Evolutionary conservation across 2,329 filamentous ascomycete species (phyloP), one percentile per base, ranked within the genome.

Genomic region (Neonectria magnoliae): DNA sequence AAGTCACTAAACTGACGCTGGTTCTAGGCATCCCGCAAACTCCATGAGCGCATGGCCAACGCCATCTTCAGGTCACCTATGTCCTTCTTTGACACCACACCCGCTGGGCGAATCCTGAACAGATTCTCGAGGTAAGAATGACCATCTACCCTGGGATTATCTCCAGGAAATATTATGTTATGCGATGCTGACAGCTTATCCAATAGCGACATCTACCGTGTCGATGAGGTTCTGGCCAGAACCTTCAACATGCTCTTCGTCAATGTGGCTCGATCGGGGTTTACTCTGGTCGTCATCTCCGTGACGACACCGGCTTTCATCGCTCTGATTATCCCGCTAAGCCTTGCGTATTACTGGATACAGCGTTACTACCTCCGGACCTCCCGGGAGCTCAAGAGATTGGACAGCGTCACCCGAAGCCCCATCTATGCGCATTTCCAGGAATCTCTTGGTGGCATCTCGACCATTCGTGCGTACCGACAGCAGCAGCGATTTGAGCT

Each of bases 401-500:
- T 99, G 64, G 96, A 99, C 80, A 98, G 94, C 77, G 91, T 98
- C 71, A 97, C 92, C 77, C 91, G 94, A 73, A 98, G 94, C 78
- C 97, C 97, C 27, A 97, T 99, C 73, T 99, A 94, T 78, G 96
- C 96, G 7, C 97, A 99, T 79, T 99, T 99, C 82, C 96, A 99
- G 77, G 97, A 99, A 81, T 97, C 94, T 2, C 87, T 99, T 10
- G 95, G 93, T 66, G 96, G 96, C 47, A 91, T 98, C 76, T 93
- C 93, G 65, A 99, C 96, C 11, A 98, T 99, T 75, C 92, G 97
- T 70, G 97, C 96, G 38, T 99, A 97, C 82, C 88, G 91, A 66
- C 95, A 99, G 78, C 90, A 97, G 79, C 84, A 89, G 68, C 88
- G 96, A 62, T 99, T 99, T 79, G 88, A 93, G 66, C 84, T 92